These are phyloP conservation scores for Barnettozyma californica DNA, from an alignment of 805 yeast species.

Conservation along the genomic window DNA sequence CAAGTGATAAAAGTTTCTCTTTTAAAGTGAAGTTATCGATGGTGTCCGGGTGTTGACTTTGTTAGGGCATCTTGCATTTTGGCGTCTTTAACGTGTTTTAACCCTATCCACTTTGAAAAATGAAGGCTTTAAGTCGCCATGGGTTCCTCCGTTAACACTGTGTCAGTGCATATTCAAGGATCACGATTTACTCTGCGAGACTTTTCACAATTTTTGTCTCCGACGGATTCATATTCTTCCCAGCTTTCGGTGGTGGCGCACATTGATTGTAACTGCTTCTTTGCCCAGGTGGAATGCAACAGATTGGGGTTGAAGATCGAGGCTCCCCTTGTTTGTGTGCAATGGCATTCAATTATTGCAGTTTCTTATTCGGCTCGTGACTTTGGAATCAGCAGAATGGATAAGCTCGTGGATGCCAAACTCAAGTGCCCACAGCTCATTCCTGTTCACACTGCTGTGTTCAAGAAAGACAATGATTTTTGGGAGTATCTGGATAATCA, in stretches of 20 bases:
- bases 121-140: background rate
- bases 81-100: background rate
- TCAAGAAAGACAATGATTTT: constrained; percentile 74
- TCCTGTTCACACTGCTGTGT: constrained; percentile 90
- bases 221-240: constrained; percentile 46
- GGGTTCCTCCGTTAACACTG: background rate
- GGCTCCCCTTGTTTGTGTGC: constrained; percentile 90
- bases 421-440: constrained; percentile 71
- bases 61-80: constrained; percentile 3
- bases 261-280: constrained; percentile 90
- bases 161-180: background rate
- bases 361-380: constrained; percentile 86
- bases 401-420: constrained; percentile 58
- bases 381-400: constrained; percentile 78
- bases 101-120: too few relatives aligned
- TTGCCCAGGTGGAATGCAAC: constrained; percentile 88
- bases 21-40: background rate
- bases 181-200: constrained; percentile 45
- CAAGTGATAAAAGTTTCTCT: background rate
- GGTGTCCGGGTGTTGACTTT: constrained; percentile 12
- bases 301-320: constrained; percentile 57
- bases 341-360: constrained; percentile 88
- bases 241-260: constrained; percentile 79
- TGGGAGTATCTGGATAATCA: constrained; percentile 62
- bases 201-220: constrained; percentile 42